phyloP scores from a whole-genome alignment of 2,329 filamentous ascomycete genomes.

The Alternaria sp. region DNA sequence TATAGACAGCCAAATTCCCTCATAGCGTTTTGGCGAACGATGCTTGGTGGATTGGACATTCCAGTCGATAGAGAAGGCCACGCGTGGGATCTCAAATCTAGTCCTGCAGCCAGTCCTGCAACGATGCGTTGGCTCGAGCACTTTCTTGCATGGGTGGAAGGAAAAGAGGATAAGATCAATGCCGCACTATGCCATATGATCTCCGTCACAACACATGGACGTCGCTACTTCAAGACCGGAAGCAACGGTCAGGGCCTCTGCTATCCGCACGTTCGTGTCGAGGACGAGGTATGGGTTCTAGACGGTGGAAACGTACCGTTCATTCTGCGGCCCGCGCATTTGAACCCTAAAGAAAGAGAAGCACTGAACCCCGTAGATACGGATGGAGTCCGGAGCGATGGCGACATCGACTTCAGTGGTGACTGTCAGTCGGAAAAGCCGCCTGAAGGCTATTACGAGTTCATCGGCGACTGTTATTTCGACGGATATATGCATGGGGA shows the following conservation, averaged over 20 bases:
- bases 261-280: not conserved
- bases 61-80: not conserved
- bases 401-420: accelerated
- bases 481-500: not conserved
- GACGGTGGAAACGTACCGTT: not conserved
- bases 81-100: not conserved
- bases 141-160: not conserved
- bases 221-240: not conserved
- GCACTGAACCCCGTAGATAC: not conserved
- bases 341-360: not conserved
- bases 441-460: not conserved
- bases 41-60: not conserved
- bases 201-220: not conserved
- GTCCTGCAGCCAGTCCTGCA: not conserved
- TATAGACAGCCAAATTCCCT: not conserved
- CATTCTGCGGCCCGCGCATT: not conserved
- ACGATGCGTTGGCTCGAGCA: not conserved
- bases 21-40: not conserved
- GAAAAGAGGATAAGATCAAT: not conserved
- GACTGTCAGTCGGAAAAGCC: not conserved
- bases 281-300: not conserved
- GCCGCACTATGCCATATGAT: not conserved
- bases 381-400: not conserved
- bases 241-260: not conserved
- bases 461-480: not conserved